Percentiles rank a stretch among this genome's conserved stretches.
These are phyloP conservation scores for Arbutus unedo DNA, from an alignment of 148 eudicot species.

Conservation along the genomic window DNA sequence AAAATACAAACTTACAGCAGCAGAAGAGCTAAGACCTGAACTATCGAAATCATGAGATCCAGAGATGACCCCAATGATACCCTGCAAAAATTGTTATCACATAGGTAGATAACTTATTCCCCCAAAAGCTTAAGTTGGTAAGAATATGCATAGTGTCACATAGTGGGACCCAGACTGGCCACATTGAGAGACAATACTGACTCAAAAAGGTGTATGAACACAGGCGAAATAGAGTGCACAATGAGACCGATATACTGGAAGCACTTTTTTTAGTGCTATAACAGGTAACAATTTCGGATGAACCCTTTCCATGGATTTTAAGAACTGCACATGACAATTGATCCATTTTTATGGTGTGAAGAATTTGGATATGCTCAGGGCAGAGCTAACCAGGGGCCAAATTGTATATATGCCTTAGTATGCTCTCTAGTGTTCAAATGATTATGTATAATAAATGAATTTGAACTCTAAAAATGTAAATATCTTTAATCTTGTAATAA, in stretches of 20 bases:
- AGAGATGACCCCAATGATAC: conserved; percentile 69
- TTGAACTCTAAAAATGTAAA: neutral
- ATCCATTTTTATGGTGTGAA: neutral
- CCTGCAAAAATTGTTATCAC: conserved; percentile 46
- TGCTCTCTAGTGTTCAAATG: neutral
- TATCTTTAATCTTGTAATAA: neutral
- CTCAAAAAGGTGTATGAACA: neutral
- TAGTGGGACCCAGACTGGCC: neutral
- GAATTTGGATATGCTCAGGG: neutral
- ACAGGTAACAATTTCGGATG: neutral
- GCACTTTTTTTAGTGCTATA: neutral
- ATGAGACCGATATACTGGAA: neutral
- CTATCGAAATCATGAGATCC: conserved; percentile 90
- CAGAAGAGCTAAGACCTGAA: conserved; percentile 99
- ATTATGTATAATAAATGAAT: neutral
- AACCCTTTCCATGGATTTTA: neutral
- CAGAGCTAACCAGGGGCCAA: neutral
- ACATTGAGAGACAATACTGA: neutral
- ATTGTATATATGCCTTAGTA: neutral
- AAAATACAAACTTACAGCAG: conserved; percentile 75
- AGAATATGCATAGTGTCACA: neutral
- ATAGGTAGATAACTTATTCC: neutral
- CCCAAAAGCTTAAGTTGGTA: neutral
- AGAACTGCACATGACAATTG: neutral
- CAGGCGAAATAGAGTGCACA: neutral